Evolutionary conservation across 1,139 yeast species (phyloP).

Genomic region (Barnettozyma hawaiiensis): DNA sequence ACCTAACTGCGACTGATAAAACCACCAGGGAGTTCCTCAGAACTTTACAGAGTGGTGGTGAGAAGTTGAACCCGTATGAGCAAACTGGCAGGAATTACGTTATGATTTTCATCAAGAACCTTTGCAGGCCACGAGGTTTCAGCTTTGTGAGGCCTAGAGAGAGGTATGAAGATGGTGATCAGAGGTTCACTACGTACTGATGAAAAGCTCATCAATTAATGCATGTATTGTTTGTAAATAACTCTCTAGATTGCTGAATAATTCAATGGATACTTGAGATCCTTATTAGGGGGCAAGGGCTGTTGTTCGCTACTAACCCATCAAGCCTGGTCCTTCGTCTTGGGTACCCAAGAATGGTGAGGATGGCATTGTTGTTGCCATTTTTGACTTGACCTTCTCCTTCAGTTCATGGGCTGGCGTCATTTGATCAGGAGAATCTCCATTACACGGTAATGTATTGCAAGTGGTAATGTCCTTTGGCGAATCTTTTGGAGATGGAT

Average conservation of each 20-base stretch:
- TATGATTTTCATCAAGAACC: constrained; percentile 40
- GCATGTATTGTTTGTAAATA: too few relatives aligned
- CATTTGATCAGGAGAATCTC: constrained; percentile 23
- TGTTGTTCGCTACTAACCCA: too few relatives aligned
- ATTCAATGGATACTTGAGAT: too few relatives aligned
- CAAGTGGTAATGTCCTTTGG: constrained; percentile 41
- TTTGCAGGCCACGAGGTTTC: constrained; percentile 47
- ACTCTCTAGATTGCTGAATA: too few relatives aligned
- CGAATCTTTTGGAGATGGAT: constrained; percentile 29
- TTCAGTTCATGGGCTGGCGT: constrained; percentile 5
- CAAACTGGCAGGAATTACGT: constrained; percentile 15
- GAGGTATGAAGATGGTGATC: constrained; percentile 37
- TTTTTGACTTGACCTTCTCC: constrained; percentile 7
- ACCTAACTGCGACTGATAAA: constrained; percentile 50
- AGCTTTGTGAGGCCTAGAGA: constrained; percentile 37
- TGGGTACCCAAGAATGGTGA: constrained; percentile 15
- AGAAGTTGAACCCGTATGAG: constrained; percentile 21
- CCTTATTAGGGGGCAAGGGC: too few relatives aligned
- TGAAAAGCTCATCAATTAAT: not conserved
- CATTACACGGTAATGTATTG: constrained; percentile 31
- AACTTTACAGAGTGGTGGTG: constrained; percentile 29
- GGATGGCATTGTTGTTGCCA: constrained; percentile 21
- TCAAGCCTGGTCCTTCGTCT: not conserved
- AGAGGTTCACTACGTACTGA: constrained; percentile 32
- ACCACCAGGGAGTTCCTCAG: constrained; percentile 67